Conservation (phyloP, 2,329 filamentous ascomycete genomes). For the Corinectria fuckeliana region DNA sequence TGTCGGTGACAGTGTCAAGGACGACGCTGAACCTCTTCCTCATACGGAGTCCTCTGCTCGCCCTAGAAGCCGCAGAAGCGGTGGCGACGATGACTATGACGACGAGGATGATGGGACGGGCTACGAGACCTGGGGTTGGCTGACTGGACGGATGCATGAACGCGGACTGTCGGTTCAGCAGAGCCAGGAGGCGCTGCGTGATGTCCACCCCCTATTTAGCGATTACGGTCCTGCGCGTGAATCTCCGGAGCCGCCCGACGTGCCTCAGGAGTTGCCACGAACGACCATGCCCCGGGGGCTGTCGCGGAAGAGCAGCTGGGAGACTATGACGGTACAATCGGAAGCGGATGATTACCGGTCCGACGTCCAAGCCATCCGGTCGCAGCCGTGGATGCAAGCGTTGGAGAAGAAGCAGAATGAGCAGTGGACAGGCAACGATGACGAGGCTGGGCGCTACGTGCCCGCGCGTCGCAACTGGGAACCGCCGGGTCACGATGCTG, state of each 20-base stretch:
- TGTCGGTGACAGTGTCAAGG: no score
- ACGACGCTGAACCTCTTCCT: background rate
- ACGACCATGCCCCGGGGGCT: background rate
- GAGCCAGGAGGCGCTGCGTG: conserved; percentile 14
- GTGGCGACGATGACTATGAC: background rate
- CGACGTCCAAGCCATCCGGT: background rate
- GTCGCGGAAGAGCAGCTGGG: conserved; percentile 3
- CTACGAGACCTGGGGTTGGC: conserved; percentile 24
- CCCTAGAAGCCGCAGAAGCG: no score
- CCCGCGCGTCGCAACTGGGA: conserved; percentile 1
- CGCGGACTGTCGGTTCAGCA: conserved; percentile 18
- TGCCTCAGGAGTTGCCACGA: no score
- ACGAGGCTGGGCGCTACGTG: background rate
- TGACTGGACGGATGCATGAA: conserved; percentile 16
- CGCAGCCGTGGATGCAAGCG: background rate
- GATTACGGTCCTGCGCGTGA: conserved; percentile 20
- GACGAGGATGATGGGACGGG: conserved; percentile 5
- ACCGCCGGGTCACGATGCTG: no score
- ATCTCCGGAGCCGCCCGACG: background rate
- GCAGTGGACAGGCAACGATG: no score
- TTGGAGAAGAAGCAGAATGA: background rate
- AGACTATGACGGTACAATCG: background rate
- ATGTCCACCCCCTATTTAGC: conserved; percentile 28
- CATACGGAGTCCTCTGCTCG: background rate
- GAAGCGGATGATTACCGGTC: background rate